These are phyloP conservation scores for Aspergillus aculeatus DNA, from an alignment of 2,329 filamentous ascomycete genomes.

Conservation along the genomic window DNA sequence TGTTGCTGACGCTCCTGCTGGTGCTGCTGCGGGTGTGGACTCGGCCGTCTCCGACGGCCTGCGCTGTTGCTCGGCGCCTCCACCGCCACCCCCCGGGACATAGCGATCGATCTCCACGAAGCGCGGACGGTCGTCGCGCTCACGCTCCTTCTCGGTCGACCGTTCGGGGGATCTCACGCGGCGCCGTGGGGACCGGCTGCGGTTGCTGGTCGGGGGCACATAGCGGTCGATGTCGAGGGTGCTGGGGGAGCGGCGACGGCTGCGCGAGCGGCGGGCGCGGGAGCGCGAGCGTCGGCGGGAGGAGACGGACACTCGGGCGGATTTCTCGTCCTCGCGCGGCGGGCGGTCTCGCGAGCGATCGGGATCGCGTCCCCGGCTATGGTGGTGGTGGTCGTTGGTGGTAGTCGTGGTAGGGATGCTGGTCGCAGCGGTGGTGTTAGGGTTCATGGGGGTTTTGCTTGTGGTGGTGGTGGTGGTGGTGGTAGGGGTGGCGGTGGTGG, in stretches of 20 bases:
- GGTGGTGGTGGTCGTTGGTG: constrained; percentile 1
- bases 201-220: constrained; percentile 41
- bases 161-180: constrained; percentile 39
- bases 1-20: too few relatives aligned
- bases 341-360: constrained; percentile 1
- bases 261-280: constrained; percentile 28
- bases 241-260: constrained; percentile 30
- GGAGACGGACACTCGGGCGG: constrained; percentile 20
- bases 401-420: background rate
- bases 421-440: background rate
- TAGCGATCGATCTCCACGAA: constrained; percentile 47
- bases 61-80: constrained; percentile 26
- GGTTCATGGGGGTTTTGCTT: too few relatives aligned
- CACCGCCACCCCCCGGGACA: constrained; percentile 37
- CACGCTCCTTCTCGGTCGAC: constrained; percentile 28
- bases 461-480: background rate
- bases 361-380: constrained; percentile 9
- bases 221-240: constrained; percentile 46
- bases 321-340: constrained; percentile 14
- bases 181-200: constrained; percentile 43
- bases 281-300: constrained; percentile 33
- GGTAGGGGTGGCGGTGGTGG: background rate
- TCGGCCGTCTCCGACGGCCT: constrained; percentile 14
- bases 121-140: constrained; percentile 25
- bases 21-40: constrained; percentile 5